Evolutionary conservation across 2,329 filamentous ascomycete species (phyloP).

Genomic region (Nemania sp.): DNA sequence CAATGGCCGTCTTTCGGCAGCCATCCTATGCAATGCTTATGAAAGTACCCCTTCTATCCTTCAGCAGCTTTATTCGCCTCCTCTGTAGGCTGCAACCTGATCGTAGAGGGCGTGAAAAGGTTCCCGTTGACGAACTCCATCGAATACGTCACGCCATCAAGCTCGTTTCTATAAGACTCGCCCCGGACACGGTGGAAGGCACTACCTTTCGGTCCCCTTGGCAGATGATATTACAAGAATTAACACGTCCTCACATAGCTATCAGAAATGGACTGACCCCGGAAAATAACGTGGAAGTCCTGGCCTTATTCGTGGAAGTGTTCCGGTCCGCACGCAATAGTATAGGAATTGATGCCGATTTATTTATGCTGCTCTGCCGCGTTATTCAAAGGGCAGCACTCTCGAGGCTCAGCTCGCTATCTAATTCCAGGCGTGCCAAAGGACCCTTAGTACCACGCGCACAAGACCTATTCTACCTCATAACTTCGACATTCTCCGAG

Average conservation of each 20-base stretch:
- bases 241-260: constrained; percentile 43
- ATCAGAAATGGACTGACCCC: constrained; percentile 34
- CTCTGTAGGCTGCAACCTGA: constrained; percentile 50
- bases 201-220: constrained; percentile 47
- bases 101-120: constrained; percentile 26
- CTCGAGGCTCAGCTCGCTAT: constrained; percentile 25
- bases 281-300: constrained; percentile 38
- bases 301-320: constrained; percentile 42
- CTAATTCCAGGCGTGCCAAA: background rate
- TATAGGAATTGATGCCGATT: constrained; percentile 41
- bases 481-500: constrained; percentile 30
- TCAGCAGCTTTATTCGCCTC: constrained; percentile 57
- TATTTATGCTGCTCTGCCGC: constrained; percentile 46
- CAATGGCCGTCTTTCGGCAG: constrained; percentile 29
- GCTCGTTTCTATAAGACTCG: constrained; percentile 39
- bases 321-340: constrained; percentile 37
- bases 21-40: constrained; percentile 31
- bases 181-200: constrained; percentile 34
- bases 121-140: constrained; percentile 31
- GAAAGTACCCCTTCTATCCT: constrained; percentile 43
- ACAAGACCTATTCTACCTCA: constrained; percentile 6
- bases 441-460: constrained; percentile 21
- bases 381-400: constrained; percentile 40
- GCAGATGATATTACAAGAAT: constrained; percentile 47
- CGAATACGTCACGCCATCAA: constrained; percentile 44